Conservation (phyloP, 768 basidiomycete species). For the Chalciporus sphaerocephalus region DNA sequence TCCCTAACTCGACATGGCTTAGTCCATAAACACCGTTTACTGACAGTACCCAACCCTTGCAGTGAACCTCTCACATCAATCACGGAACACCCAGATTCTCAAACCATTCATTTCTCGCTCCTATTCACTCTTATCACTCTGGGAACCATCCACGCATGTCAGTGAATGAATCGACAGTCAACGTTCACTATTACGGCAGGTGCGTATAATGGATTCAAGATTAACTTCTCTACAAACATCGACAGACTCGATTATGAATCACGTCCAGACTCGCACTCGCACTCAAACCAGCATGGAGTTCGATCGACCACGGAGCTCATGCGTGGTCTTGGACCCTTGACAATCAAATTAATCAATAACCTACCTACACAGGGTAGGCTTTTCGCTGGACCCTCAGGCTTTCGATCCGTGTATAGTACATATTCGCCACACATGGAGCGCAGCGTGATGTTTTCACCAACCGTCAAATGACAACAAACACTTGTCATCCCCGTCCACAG, state of each 20-base stretch:
- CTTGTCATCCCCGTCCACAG: too few relatives aligned
- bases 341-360: background rate
- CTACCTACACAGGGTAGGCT: background rate
- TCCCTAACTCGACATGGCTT: background rate
- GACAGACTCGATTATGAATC: background rate
- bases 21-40: too few relatives aligned
- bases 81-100: background rate
- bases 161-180: background rate
- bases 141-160: background rate
- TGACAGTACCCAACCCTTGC: too few relatives aligned
- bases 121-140: background rate
- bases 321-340: background rate
- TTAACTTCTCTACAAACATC: background rate
- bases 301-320: background rate
- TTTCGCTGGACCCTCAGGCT: background rate
- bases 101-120: constrained; percentile 13
- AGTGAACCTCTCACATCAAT: background rate
- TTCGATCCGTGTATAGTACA: too few relatives aligned
- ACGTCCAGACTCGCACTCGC: too few relatives aligned
- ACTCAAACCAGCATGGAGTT: background rate
- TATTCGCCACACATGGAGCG: background rate
- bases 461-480: too few relatives aligned
- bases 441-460: too few relatives aligned
- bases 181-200: background rate
- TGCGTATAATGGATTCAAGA: background rate